Base-by-base conservation (phyloP, 2,329 filamentous ascomycete genomes). In the Aspergillus sojae region DNA sequence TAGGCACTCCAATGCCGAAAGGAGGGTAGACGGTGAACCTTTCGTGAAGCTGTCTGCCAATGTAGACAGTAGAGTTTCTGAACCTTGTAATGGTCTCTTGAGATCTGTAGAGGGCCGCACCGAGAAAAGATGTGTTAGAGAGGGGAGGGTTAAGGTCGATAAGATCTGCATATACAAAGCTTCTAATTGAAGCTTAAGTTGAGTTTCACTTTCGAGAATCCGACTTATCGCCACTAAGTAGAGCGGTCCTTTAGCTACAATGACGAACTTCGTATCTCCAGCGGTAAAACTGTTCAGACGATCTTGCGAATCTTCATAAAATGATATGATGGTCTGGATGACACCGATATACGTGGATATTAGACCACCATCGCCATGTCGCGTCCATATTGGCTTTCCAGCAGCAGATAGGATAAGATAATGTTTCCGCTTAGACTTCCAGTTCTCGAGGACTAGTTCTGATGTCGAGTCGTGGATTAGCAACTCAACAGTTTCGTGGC, bases 91-190 rank as follows among this genome's bases (percentile, higher is more conserved):
- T 3, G 95, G 94, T 65, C 93, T 89, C 62, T 94, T 89, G 34
- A 99, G 83, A 78, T 99, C 96, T 46, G 93, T 95, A n/a, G 94
- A 97, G 9, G 95, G 94, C 16, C 95, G 89, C 67, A 94, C 88
- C 14, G 89, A 90, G 74, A 99, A 99, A 64, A 98, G 91, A 71
- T 90, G 91, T 57, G 89, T 91, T 68, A 99, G 85, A 16, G 88
- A 91, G 0, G 95, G 94, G 10, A 99, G 84, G 0, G 95, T 99
- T 64, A 99, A 81, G 0, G 96, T 99, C 1, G 95, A 98, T 30
- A 99, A 80, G 58, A 99, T 97, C 78, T 99, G 95, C 92, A 97
- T 98, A 77, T 99, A 99, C 43, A 99, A 81, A 14, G 94, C 94
- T 68, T 97, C 93, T 2, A 99, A 86, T 76, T 99, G 95, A 23